phyloP scores from a whole-genome alignment of 2,329 filamentous ascomycete species.

The Nigrograna mackinnonii region DNA sequence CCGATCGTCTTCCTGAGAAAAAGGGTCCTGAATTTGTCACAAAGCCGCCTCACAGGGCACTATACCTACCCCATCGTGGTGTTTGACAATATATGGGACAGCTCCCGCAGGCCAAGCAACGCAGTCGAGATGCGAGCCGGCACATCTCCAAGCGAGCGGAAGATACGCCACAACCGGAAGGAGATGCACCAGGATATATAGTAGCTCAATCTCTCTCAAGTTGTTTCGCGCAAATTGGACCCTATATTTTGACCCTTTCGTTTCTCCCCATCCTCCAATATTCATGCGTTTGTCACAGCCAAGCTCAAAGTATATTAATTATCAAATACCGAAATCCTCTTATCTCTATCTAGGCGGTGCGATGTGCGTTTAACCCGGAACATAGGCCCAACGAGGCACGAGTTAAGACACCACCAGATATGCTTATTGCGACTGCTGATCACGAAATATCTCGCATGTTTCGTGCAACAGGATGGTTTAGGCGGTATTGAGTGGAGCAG shows the following conservation, averaged over 20 bases:
- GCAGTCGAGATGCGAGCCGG: neutral
- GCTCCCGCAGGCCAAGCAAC: too few relatives aligned
- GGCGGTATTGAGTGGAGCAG: neutral
- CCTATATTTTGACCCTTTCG: too few relatives aligned
- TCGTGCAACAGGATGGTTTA: neutral
- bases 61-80: too few relatives aligned
- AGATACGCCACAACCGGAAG: neutral
- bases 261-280: neutral
- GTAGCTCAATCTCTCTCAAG: neutral
- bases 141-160: neutral
- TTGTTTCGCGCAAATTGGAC: constrained; percentile 1
- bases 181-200: constrained; percentile 1
- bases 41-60: too few relatives aligned
- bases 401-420: constrained; percentile 22
- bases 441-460: constrained; percentile 2
- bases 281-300: neutral
- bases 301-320: neutral
- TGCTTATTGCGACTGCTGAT: constrained; percentile 11
- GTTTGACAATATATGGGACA: too few relatives aligned
- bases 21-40: too few relatives aligned
- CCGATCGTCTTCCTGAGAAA: too few relatives aligned
- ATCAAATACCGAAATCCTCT: constrained; percentile 1
- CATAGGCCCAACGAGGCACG: constrained; percentile 12
- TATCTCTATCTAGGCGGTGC: neutral
- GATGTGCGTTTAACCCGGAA: constrained; percentile 2